Conservation (phyloP, 345 rosid genomes). For the Gossypium mustelinum region DNA sequence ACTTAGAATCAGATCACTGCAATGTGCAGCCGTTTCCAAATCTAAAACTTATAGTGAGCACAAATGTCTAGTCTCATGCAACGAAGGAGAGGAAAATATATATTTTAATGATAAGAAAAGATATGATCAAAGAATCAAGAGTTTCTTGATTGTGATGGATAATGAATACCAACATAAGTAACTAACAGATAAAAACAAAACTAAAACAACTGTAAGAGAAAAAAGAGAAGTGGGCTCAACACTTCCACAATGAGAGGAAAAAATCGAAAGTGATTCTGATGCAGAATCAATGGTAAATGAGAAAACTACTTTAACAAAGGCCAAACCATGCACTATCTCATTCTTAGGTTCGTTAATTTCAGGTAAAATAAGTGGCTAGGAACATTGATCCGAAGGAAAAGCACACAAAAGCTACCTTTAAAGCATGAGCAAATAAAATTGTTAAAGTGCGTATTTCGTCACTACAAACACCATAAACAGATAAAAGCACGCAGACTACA, state of each 20-base stretch:
- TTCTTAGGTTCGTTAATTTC: slow-evolving; percentile 8
- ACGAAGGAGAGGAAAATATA: neutral
- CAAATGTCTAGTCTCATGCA: neutral
- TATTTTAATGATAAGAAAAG: neutral
- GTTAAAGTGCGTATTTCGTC: neutral
- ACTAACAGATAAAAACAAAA: neutral
- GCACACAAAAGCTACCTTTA: neutral
- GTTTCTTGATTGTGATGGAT: too few relatives aligned
- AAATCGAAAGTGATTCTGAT: neutral
- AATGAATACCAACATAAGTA: neutral
- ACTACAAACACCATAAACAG: slow-evolving; percentile 2
- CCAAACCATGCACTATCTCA: neutral
- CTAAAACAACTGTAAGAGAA: neutral
- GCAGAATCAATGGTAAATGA: neutral
- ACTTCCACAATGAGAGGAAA: neutral
- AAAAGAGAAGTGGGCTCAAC: neutral
- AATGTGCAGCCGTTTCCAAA: neutral
- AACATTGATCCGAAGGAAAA: neutral
- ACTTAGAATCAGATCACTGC: neutral
- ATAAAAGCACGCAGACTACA: neutral
- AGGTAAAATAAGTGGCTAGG: neutral
- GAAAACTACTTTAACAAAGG: neutral
- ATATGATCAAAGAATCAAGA: neutral
- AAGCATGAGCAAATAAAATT: slow-evolving; percentile 2
- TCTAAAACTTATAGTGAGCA: neutral